Base-by-base conservation (phyloP, 2,329 filamentous ascomycete species). In the Phialophora macrospora region DNA sequence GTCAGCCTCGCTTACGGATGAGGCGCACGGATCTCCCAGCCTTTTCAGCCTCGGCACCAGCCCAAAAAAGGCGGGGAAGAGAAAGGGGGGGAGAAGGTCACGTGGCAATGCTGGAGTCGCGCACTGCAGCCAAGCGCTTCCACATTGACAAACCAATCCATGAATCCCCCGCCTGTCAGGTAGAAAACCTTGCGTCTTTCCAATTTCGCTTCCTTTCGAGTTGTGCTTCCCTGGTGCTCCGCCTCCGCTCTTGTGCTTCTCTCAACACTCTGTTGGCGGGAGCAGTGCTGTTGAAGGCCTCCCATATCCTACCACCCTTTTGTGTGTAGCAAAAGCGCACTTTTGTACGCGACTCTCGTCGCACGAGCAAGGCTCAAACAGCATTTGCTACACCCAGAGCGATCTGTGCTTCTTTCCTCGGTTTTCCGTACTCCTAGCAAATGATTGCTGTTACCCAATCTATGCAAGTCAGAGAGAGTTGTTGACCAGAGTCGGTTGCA, bases 1-100 rank as follows among this genome's bases (percentile, higher is more conserved):
- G 58, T 57, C n/a, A 69, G 63, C 62, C 64, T 69, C 60, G 60
- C 65, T 62, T 64, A 41, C 67, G 67, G 67, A 44, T 52, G 58
- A 67, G 67, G 65, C 65, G 62, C 48, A 22, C 20, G 24, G 24
- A 28, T 28, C 11, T 24, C 26, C n/a, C 48, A 17, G 38, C 38
- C 38, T 44, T 44, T 41, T 41, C 34, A 41, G 38, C 38, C 48
- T 52, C 48, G 48, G 22, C 26, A 52, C 48, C 38, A 7, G 38
- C 38, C 17, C n/a, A 44, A 7, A 20, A 2, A n/a, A 41, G 14
- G 38, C 38, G 38, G 38, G 38, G 38, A 7, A 7, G 8, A n/a
- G 6, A 20, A n/a, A 6, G 38, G 17, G 38, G 38, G 38, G 17
- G 7, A 7, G 8, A n/a, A 3, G 17, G 17, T 44, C 38, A 44